phyloP scores from a whole-genome alignment of 305 asterid genomes.

The Fraxinus sp. region DNA sequence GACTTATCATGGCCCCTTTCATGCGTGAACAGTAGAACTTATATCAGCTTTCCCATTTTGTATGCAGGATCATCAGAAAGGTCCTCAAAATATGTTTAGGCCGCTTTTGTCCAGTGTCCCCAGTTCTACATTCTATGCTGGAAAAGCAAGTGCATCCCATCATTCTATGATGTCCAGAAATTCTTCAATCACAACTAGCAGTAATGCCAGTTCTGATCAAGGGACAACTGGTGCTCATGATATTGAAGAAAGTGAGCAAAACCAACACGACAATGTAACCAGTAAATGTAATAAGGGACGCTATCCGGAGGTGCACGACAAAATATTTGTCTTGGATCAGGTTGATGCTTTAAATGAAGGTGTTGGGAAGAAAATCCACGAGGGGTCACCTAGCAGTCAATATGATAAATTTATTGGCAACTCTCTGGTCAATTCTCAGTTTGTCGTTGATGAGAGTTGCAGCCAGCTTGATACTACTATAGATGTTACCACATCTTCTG shows the following conservation, averaged over 20 bases:
- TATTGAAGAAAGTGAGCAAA: slow-evolving; percentile 65
- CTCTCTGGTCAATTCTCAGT: slow-evolving; percentile 15
- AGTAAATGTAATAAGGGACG: slow-evolving; percentile 41
- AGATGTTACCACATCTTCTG: slow-evolving; percentile 39
- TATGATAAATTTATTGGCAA: slow-evolving; percentile 31
- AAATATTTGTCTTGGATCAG: slow-evolving; percentile 67
- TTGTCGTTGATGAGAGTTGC: slow-evolving; percentile 32
- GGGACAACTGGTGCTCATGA: slow-evolving; percentile 61
- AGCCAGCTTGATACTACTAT: slow-evolving; percentile 33
- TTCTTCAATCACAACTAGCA: slow-evolving; percentile 92
- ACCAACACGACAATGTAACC: slow-evolving; percentile 57
- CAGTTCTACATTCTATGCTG: slow-evolving; percentile 73
- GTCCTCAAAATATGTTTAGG: slow-evolving; percentile 91
- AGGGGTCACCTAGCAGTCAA: slow-evolving; percentile 33
- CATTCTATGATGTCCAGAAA: slow-evolving; percentile 59
- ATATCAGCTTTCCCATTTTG: background rate
- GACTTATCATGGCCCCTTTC: slow-evolving; percentile 6
- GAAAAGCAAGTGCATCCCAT: slow-evolving; percentile 58
- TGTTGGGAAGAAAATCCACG: slow-evolving; percentile 29
- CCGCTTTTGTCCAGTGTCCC: slow-evolving; percentile 96
- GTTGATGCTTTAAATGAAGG: slow-evolving; percentile 47
- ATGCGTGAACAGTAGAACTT: slow-evolving; percentile 16
- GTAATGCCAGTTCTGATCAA: slow-evolving; percentile 84
- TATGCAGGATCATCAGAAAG: slow-evolving; percentile 77
- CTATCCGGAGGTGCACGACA: slow-evolving; percentile 46